Evolutionary conservation across 345 rosid genomes (phyloP).

Genomic region (Eucalyptus victrix): DNA sequence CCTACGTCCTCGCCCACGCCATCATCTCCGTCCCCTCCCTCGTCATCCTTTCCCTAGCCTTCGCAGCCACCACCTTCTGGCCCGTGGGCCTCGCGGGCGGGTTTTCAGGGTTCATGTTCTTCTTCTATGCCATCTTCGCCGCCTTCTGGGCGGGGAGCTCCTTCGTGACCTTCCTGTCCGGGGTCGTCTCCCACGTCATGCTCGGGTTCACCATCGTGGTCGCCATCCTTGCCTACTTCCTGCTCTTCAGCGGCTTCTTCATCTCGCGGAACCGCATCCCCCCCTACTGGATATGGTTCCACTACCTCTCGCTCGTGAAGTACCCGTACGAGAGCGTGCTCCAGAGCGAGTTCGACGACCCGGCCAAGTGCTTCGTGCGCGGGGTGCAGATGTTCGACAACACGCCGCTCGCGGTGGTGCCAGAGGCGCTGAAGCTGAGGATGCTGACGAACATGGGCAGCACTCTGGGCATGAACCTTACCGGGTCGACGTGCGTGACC

Average conservation of each 20-base stretch:
- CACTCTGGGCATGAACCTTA: constrained; percentile 42
- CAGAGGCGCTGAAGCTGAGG: constrained; percentile 32
- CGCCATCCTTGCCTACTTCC: constrained; percentile 73
- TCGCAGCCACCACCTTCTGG: constrained; percentile 65
- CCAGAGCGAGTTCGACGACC: constrained; percentile 54
- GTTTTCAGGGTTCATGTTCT: constrained; percentile 55
- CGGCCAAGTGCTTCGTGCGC: constrained; percentile 51
- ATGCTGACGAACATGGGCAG: constrained; percentile 50
- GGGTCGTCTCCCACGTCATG: constrained; percentile 78
- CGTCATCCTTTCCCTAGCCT: constrained; percentile 49
- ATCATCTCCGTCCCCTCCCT: constrained; percentile 62
- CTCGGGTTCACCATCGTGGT: constrained; percentile 80
- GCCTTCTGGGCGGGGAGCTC: constrained; percentile 97
- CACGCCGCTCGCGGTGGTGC: constrained; percentile 43
- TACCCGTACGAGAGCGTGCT: constrained; percentile 69
- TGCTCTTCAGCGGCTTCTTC: constrained; percentile 94
- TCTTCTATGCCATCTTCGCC: constrained; percentile 48
- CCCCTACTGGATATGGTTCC: constrained; percentile 82
- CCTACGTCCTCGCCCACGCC: constrained; percentile 83
- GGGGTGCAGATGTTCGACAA: constrained; percentile 85
- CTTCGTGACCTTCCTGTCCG: constrained; percentile 84
- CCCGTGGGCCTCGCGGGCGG: constrained; percentile 82
- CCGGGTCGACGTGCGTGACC: constrained; percentile 65
- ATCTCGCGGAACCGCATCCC: constrained; percentile 70
- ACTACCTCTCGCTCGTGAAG: constrained; percentile 76